Evolutionary conservation across 352 stramenopile genomes (phyloP), one percentile per base, ranked within the genome.

Genomic region (Globisporangium viniferum): DNA sequence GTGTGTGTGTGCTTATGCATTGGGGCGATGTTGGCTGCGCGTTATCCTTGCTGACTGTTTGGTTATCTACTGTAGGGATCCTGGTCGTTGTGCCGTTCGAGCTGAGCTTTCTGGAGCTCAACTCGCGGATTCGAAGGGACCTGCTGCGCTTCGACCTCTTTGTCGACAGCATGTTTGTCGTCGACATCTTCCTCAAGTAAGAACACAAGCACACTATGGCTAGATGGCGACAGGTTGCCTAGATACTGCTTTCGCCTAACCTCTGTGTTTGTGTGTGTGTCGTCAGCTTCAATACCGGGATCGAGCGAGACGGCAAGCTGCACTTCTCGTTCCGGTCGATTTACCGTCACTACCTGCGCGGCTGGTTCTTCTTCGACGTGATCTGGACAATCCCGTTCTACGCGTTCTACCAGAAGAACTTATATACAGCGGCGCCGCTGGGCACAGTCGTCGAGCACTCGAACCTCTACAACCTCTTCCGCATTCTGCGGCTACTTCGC

Each of bases 111-210:
- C 35, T 69, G 6, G 76, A 84, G 55, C 76, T 90, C 51, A 62
- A 66, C 6, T 31, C 64, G 7, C 1, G 29, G 14, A 65, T 81
- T 10, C 78, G 81, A n/a, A 68, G 72, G 41, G 61, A 48, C 6
- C 78, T 92, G 29, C 53, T 89, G 3, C 74, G 73, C 14, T 67
- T 90, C 31, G 86, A 94, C 60, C 71, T 87, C 18, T 80, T 87
- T 49, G 70, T 94, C 8, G 86, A 94, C 66, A 53, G 39, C 15
- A 77, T 92, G 64, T 94, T 94, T 61, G 62, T 64, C 7, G 62
- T 89, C 41, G 84, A 93, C 39, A 91, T 94, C 53, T n/a, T 82
- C 0, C 72, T 93, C 60, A 92, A 90, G 84, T 92, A 71, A 48
- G 73, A 15, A 2, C 36, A 44, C 8, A 9, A 39, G 18, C 44